Evolutionary conservation across 2,329 filamentous ascomycete genomes (phyloP), one percentile per base, ranked within the genome.

Genomic region (Trichoderma pleuroti): DNA sequence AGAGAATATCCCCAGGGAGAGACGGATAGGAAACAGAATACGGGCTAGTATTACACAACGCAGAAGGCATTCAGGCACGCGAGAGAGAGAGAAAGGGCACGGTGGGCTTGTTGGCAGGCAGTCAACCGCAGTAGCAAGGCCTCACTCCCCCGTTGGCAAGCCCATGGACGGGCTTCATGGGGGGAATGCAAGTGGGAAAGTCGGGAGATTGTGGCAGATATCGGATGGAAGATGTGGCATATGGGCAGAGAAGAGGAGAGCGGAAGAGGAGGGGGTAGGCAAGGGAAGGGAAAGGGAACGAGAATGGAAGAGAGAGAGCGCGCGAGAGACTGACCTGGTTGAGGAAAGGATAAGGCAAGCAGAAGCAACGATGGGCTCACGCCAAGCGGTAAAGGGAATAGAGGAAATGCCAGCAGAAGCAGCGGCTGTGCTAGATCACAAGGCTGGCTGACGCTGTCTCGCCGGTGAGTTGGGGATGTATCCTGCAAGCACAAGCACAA

Each of bases 321-420:
- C 18, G 72, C 69, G 70, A 72, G 69, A 70, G 73, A 79, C 77
- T 77, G 76, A 79, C 78, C 76, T 78, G 68, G 72, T 73, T 74
- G 71, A 73, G 52, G 73, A 76, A 75, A 72, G 72, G 66, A 72
- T 75, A 75, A 71, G 72, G 68, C 59, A 49, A 64, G 36, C 59
- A 72, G 39, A 71, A 64, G 73, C 32, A 57, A 42, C 63, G 64
- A 71, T 67, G 36, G 59, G 39, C 60, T 68, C 70, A 57, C 67
- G 62, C 70, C 70, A 72, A 61, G 66, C 70, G 70, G 70, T 70
- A 72, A 72, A 70, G 70, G 70, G 59, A 71, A 72, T 64, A 65
- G 66, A 73, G 66, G 42, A 67, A 59, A 69, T 57, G 65, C 54
- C 36, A 49, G 39, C 26, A 36, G 70, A 65, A 56, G 67, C 54